These are phyloP conservation scores for Gillenia trifoliata DNA, from an alignment of 306 rosid genomes.

Conservation along the genomic window DNA sequence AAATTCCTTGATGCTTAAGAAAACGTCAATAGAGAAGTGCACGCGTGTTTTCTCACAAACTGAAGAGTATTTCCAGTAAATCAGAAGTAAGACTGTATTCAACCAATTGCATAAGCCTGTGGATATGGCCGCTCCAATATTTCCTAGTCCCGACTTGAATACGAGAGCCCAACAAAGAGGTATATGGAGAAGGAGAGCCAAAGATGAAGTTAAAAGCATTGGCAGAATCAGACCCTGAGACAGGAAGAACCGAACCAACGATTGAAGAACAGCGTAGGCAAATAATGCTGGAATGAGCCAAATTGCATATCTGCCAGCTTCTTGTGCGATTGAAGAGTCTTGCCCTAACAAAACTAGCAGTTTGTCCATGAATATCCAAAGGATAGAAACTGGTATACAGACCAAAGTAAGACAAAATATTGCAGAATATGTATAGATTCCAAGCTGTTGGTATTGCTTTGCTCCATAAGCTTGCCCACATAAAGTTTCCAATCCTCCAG, in stretches of 20 bases:
- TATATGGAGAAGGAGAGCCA: conserved; percentile 26
- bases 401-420: conserved; percentile 18
- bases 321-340: conserved; percentile 13
- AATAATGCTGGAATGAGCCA: conserved; percentile 24
- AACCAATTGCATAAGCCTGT: conserved; percentile 49
- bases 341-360: conserved; percentile 18
- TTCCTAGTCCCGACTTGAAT: conserved; percentile 33
- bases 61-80: conserved; percentile 35
- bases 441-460: conserved; percentile 18
- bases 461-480: conserved; percentile 31
- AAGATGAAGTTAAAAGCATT: conserved; percentile 6
- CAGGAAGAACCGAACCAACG: conserved; percentile 15
- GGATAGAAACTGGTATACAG: conserved; percentile 16
- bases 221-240: conserved; percentile 14
- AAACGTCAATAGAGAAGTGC: conserved; percentile 25
- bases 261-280: conserved; percentile 16
- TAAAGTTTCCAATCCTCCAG: conserved; percentile 31
- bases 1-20: conserved; percentile 30
- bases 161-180: conserved; percentile 49
- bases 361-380: conserved; percentile 22
- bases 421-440: conserved; percentile 20
- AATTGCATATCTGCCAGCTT: conserved; percentile 12
- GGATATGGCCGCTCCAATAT: conserved; percentile 51
- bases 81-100: conserved; percentile 26
- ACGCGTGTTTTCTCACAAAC: conserved; percentile 38